Base-by-base conservation (phyloP, 495 filamentous ascomycete species). In the Thozetella sp. region DNA sequence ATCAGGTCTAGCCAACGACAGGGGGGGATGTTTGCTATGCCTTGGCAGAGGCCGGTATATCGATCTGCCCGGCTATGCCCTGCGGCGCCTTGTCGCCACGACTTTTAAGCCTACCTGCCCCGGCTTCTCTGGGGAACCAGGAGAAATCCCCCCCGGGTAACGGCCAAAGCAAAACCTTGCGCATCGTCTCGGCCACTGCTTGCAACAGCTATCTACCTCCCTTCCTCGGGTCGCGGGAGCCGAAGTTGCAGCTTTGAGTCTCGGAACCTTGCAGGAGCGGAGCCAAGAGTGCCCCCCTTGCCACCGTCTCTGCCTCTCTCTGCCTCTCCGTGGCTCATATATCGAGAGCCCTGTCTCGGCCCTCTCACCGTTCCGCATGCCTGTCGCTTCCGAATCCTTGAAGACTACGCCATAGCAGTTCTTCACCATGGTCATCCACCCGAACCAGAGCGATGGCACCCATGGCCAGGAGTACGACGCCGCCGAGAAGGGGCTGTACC, bases 401-500 rank as follows among this genome's bases (percentile, higher is more conserved):
- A 63, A 53, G n/a, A 52, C 56, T 63, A 19, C 9, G 9, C 6
- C n/a, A 11, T 3, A 48, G 30, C 30, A 6, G 17, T 17, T 6
- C 17, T 20, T 48, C n/a, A 20, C 43, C 43, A 13, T 48, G 10
- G n/a, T n/a, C 43, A 10, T 19, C 6, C 3, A 48, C 9, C 6
- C 6, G 43, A 3, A 48, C 20, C 43, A 11, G 43, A 9, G n/a
- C 30, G 30, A 15, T 15, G 15, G 30, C 30, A 15, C 6, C 30
- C 30, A 6, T 37, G 30, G 43, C 11, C 11, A 63, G 24, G 67
- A 72, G 59, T 61, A 59, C 46, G 72, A 75, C 58, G 72, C 72
- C 62, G 71, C 74, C 19, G 76, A 79, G 63, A 76, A 76, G 64
- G 74, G 74, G 19, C 48, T 79, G 48, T 74, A 70, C 58, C 70